phyloP scores from a whole-genome alignment of 257 asterid genomes.

The Solanum tarapatanum region DNA sequence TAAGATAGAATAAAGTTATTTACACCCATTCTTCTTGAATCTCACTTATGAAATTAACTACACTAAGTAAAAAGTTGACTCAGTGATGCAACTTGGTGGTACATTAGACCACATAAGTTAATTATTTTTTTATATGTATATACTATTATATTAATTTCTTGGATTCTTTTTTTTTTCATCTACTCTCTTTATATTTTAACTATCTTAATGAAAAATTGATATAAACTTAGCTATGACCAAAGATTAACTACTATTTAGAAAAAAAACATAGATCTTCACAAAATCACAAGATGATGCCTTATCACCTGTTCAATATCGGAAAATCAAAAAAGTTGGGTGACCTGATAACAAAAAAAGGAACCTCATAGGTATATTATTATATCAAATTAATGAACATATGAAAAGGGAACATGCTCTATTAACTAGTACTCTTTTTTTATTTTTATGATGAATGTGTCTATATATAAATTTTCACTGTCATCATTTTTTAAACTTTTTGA shows the following conservation, averaged over 20 bases:
- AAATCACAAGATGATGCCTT: not conserved
- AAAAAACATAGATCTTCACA: not conserved
- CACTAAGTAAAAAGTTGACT: not conserved
- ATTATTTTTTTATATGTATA: no score
- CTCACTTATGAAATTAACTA: no score
- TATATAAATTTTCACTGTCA: not conserved
- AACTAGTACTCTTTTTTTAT: not conserved
- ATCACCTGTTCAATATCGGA: accelerated
- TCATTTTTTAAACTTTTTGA: not conserved
- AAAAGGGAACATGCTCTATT: not conserved
- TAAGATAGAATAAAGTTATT: no score
- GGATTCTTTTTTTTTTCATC: no score
- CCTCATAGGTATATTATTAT: not conserved
- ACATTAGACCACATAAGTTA: no score
- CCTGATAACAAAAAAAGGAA: not conserved
- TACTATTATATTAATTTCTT: no score
- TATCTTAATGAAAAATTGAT: no score
- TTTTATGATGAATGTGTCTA: not conserved
- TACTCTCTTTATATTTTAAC: no score
- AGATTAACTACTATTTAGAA: no score
- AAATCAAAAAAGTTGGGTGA: not conserved
- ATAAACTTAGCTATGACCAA: no score
- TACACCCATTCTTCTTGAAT: not conserved
- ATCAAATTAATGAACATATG: not conserved
- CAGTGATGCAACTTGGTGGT: not conserved